Evolutionary conservation across 805 yeast species (phyloP).

Genomic region (Schwanniomyces sp.): DNA sequence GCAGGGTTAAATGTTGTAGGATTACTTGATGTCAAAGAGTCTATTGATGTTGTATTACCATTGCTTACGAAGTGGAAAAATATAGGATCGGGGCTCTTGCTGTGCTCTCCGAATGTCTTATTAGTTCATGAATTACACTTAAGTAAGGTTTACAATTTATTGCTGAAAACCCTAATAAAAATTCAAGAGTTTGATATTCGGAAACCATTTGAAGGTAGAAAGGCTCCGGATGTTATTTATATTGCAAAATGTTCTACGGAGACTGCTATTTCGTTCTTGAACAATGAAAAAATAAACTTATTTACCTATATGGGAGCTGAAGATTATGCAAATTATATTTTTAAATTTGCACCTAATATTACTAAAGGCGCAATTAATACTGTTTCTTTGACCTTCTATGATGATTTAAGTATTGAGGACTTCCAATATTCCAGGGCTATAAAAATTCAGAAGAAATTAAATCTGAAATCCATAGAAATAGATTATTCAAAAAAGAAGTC

Average conservation of each 20-base stretch:
- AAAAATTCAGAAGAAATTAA: background rate
- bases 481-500: background rate
- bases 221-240: background rate
- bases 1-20: background rate
- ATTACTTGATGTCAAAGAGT: background rate
- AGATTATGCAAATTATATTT: background rate
- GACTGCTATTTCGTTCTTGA: background rate
- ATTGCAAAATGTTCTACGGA: background rate
- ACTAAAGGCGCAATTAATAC: background rate
- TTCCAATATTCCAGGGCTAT: background rate
- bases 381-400: background rate
- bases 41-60: background rate
- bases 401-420: background rate
- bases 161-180: background rate
- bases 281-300: background rate
- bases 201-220: background rate
- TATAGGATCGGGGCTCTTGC: background rate
- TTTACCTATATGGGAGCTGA: background rate
- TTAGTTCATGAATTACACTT: slow-evolving; percentile 1
- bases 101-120: background rate
- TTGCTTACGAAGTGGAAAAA: background rate
- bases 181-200: background rate
- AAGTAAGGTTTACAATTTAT: background rate
- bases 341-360: background rate
- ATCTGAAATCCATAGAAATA: background rate